Conservation (phyloP, 441 rosid genomes). For the Brassica balearica region DNA sequence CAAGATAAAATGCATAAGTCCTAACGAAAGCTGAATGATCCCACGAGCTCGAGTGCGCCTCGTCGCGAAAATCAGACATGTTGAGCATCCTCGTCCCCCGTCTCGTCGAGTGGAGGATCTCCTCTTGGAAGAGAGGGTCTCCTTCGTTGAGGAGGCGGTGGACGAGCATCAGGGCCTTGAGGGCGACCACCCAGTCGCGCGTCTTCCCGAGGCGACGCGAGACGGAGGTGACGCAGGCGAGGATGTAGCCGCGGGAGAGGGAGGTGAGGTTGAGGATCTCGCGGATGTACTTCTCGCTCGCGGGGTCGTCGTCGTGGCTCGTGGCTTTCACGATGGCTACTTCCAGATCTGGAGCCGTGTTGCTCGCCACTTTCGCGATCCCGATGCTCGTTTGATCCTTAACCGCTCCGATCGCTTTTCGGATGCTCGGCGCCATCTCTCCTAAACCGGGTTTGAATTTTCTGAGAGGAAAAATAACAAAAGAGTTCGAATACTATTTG, state of each 20-base stretch:
- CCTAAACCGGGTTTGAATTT: slow-evolving; percentile 19
- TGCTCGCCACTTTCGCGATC: slow-evolving; percentile 89
- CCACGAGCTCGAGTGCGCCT: slow-evolving; percentile 98
- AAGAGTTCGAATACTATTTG: not conserved
- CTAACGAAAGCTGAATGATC: slow-evolving; percentile 94
- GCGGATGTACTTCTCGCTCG: slow-evolving; percentile 77
- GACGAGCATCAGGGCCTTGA: slow-evolving; percentile 71
- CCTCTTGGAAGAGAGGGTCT: slow-evolving; percentile 77
- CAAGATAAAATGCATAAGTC: slow-evolving; percentile 83
- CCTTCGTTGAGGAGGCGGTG: slow-evolving; percentile 86
- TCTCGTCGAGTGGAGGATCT: slow-evolving; percentile 78
- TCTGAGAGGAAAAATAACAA: not conserved
- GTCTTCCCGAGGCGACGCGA: slow-evolving; percentile 90
- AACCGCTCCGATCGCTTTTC: slow-evolving; percentile 97
- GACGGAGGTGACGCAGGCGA: slow-evolving; percentile 76
- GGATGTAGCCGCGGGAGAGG: slow-evolving; percentile 76
- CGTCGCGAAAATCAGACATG: slow-evolving; percentile 91
- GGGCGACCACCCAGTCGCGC: slow-evolving; percentile 94
- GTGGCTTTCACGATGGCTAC: slow-evolving; percentile 95
- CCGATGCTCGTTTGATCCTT: slow-evolving; percentile 97
- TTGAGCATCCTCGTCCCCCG: slow-evolving; percentile 80
- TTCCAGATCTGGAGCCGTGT: slow-evolving; percentile 95
- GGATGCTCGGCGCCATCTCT: slow-evolving; percentile 86
- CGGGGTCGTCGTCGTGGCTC: slow-evolving; percentile 95
- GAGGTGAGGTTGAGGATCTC: slow-evolving; percentile 79